Evolutionary conservation across 2,329 filamentous ascomycete species (phyloP).

Genomic region (Paecilomyces dactylethromorphus): DNA sequence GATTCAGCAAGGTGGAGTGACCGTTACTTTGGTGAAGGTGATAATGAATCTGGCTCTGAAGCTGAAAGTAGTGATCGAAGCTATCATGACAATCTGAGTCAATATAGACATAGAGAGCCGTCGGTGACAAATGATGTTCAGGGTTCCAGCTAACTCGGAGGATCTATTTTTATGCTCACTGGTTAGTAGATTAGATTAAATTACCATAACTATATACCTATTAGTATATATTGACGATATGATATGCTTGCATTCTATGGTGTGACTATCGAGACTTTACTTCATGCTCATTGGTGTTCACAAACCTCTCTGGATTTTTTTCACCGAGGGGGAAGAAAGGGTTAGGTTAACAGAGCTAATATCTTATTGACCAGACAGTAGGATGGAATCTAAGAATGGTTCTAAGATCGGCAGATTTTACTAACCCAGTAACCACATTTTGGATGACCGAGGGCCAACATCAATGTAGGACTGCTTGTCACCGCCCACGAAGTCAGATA

Average conservation of each 20-base stretch:
- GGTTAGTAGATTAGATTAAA: not conserved
- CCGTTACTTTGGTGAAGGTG: conserved; percentile 51
- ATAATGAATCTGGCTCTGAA: conserved; percentile 32
- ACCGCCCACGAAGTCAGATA: not conserved
- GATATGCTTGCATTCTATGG: not conserved
- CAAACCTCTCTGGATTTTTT: too few relatives aligned
- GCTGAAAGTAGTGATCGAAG: conserved; percentile 9
- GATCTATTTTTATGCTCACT: not conserved
- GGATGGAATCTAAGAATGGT: not conserved
- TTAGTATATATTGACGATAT: not conserved
- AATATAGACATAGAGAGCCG: not conserved
- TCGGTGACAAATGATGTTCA: not conserved
- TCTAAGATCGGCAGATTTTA: not conserved
- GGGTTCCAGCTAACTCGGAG: not conserved
- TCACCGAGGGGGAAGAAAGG: too few relatives aligned
- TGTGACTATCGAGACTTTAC: not conserved
- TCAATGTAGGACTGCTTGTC: not conserved
- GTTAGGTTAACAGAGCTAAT: too few relatives aligned
- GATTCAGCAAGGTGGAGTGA: conserved; percentile 63
- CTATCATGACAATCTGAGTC: not conserved
- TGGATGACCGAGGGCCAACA: not conserved
- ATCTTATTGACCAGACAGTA: too few relatives aligned
- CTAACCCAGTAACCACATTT: not conserved
- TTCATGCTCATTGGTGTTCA: too few relatives aligned
- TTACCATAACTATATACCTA: not conserved